Evolutionary conservation across 2,329 filamentous ascomycete species (phyloP).

Genomic region (Trichophyton verrucosum): DNA sequence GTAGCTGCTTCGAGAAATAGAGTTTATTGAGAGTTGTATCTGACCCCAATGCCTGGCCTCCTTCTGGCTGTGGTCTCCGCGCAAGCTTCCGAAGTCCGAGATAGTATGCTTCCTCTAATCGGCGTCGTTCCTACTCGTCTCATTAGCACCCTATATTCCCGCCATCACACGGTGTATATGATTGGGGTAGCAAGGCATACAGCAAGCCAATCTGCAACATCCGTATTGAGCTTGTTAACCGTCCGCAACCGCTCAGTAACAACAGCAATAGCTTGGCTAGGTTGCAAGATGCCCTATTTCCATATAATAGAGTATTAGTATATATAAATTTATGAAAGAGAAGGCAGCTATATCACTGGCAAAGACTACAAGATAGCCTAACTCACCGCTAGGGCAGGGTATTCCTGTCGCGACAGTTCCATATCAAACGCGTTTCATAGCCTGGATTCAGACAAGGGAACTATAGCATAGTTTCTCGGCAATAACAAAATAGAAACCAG

Average conservation of each 20-base stretch:
- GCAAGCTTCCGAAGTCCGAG: constrained; percentile 68
- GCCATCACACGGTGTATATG: not conserved
- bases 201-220: constrained; percentile 95
- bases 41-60: constrained; percentile 76
- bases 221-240: constrained; percentile 72
- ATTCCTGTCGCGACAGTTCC: constrained; percentile 76
- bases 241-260: constrained; percentile 79
- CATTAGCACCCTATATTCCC: not conserved
- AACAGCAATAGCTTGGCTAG: constrained; percentile 65
- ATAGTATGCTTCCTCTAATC: constrained; percentile 82
- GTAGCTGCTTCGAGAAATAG: not conserved
- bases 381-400: constrained; percentile 86
- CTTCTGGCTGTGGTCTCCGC: constrained; percentile 59
- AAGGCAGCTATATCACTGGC: not conserved
- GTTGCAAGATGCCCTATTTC: constrained; percentile 62
- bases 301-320: not conserved
- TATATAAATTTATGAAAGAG: not conserved
- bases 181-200: constrained; percentile 40
- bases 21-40: constrained; percentile 19
- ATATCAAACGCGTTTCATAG: constrained; percentile 31
- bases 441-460: not conserved
- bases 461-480: not conserved
- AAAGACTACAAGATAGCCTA: not conserved
- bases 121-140: constrained; percentile 65
- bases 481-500: not conserved